Conservation (phyloP, 2,329 filamentous ascomycete genomes). For the Fusarium albosuccineum region DNA sequence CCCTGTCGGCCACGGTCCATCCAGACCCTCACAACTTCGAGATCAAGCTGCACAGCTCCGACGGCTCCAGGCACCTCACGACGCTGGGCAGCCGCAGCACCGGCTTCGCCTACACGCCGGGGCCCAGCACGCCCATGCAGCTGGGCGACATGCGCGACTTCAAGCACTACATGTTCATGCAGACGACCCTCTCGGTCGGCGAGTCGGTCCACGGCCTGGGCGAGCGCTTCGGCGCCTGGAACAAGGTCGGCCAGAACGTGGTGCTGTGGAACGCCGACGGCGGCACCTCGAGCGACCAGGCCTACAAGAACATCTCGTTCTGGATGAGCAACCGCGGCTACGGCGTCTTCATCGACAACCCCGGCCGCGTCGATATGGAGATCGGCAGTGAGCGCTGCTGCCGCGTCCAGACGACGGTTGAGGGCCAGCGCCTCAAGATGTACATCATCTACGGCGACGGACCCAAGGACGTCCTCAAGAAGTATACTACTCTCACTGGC, state of each 20-base stretch:
- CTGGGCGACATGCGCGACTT: conserved; percentile 56
- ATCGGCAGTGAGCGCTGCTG: conserved; percentile 80
- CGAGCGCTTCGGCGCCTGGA: conserved; percentile 81
- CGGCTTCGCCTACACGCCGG: conserved; percentile 54
- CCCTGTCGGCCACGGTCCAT: conserved; percentile 52
- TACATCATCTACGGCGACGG: conserved; percentile 79
- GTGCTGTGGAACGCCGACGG: conserved; percentile 74
- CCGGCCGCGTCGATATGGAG: conserved; percentile 78
- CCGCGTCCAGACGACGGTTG: conserved; percentile 76
- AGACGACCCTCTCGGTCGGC: conserved; percentile 66
- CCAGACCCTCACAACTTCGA: conserved; percentile 54
- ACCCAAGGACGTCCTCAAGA: conserved; percentile 77
- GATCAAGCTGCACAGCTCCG: conserved; percentile 55
- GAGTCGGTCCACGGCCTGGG: conserved; percentile 82
- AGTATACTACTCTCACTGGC: conserved; percentile 77
- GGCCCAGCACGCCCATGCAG: conserved; percentile 52
- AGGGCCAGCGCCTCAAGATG: conserved; percentile 78
- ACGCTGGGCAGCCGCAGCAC: conserved; percentile 55
- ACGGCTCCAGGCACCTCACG: conserved; percentile 54
- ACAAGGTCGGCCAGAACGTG: conserved; percentile 79
- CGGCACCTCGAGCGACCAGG: conserved; percentile 76
- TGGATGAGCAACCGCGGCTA: conserved; percentile 81
- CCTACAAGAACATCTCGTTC: conserved; percentile 79
- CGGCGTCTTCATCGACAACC: conserved; percentile 80
- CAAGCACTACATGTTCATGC: conserved; percentile 69